These are phyloP conservation scores for Spathaspora girioi DNA, from an alignment of 805 yeast species.

Conservation along the genomic window DNA sequence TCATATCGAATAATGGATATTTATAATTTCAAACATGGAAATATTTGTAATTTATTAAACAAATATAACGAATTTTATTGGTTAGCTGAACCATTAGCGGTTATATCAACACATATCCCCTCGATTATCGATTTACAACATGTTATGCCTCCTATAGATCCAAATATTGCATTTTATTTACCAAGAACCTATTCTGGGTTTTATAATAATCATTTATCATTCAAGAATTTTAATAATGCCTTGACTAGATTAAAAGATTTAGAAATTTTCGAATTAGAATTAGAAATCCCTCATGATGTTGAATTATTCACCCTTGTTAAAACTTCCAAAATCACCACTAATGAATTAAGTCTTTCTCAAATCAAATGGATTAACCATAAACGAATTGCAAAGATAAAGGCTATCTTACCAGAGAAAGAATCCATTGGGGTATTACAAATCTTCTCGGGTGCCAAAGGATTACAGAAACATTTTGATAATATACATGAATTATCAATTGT, in stretches of 20 bases:
- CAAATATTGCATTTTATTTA: constrained; percentile 68
- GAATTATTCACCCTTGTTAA: constrained; percentile 63
- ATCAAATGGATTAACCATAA: constrained; percentile 60
- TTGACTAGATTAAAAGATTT: constrained; percentile 67
- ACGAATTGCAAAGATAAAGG: constrained; percentile 75
- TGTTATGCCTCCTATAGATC: constrained; percentile 79
- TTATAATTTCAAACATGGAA: constrained; percentile 34
- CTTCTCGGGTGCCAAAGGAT: constrained; percentile 65
- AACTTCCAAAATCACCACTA: constrained; percentile 45
- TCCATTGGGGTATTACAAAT: constrained; percentile 70
- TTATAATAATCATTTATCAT: constrained; percentile 52
- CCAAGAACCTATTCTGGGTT: constrained; percentile 89
- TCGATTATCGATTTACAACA: constrained; percentile 76
- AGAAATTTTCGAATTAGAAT: constrained; percentile 76
- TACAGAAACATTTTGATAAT: constrained; percentile 53
- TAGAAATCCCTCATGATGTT: constrained; percentile 65
- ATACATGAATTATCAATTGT: constrained; percentile 69
- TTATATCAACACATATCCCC: constrained; percentile 87
- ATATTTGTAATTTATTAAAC: constrained; percentile 26
- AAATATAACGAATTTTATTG: constrained; percentile 61
- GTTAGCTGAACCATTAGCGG: constrained; percentile 67
- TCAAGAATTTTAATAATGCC: constrained; percentile 71
- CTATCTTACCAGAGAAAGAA: constrained; percentile 68
- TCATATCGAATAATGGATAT: constrained; percentile 79
- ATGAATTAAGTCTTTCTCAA: constrained; percentile 70